Base-by-base conservation (phyloP, 2,329 filamentous ascomycete genomes). In the Xylariaceae sp. region DNA sequence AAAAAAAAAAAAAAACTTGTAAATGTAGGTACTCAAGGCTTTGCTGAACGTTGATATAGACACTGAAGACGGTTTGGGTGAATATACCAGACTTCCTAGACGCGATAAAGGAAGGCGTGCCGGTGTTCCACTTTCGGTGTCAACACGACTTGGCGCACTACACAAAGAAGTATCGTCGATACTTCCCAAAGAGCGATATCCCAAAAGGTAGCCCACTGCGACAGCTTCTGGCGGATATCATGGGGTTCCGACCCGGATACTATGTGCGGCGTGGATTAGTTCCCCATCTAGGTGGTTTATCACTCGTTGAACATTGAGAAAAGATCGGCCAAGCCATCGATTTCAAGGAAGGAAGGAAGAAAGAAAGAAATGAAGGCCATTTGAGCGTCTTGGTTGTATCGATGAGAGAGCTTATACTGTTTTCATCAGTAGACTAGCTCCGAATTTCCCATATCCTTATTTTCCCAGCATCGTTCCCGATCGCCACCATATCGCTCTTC, bases 391-490 rank as follows among this genome's bases (percentile, higher is more conserved):
- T 44, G 35, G 48, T 53, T 52, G 41, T 54, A 53, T 50, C 57
- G 35, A 27, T 4, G 34, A 47, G 46, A 30, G 19, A 54, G 43
- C 29, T 44, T 40, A 30, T 32, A 37, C n/a, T 53, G 19, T 50
- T 54, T 31, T 35, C 41, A 4, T 26, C 12, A 42, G 27, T 42
- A 46, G 34, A 57, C 71, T 80, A 89, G 61, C 74, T 80, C 67
- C 86, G 76, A 62, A 96, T 89, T 74, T 96, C 91, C 91, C 92
- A 99, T 69, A 96, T 71, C 59, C 89, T 81, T 59, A 97, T 88
- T 74, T 90, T 91, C 9, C 94, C 94, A 56, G 80, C 77, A 68
- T 97, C 92, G 67, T 95, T 97, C 19, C 85, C 92, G 50, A 97
- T 88, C 8, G 89, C 89, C 61, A 99, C 70, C 65, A 91, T 70